Percentiles rank a stretch among this genome's conserved stretches.
These are phyloP conservation scores for Solanum chilense DNA, from an alignment of 257 asterid genomes.

Conservation along the genomic window DNA sequence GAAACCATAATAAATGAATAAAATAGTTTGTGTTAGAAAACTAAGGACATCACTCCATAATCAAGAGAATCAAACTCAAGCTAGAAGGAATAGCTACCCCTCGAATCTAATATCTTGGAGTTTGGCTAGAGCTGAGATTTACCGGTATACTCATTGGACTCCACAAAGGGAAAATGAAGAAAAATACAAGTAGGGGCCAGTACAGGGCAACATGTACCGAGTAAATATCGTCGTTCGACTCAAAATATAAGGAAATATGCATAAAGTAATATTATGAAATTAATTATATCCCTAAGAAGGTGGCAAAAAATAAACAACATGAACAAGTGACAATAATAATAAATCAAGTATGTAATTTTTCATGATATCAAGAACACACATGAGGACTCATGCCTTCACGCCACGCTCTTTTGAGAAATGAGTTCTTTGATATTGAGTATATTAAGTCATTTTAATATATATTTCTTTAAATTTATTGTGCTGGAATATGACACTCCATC, in stretches of 20 bases:
- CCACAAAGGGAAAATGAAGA: not conserved
- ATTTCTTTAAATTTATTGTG: not conserved
- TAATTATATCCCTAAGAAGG: not conserved
- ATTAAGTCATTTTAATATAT: too few relatives aligned
- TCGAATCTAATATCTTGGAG: not conserved
- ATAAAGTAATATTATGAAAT: not conserved
- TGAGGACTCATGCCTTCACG: not conserved
- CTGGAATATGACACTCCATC: not conserved
- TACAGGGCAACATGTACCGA: not conserved
- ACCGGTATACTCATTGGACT: not conserved
- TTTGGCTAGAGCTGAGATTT: not conserved
- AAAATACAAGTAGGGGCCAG: not conserved
- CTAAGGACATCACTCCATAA: not conserved
- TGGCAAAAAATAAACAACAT: not conserved
- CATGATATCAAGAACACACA: not conserved
- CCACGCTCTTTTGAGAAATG: not conserved
- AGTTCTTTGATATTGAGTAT: not conserved
- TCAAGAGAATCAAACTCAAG: not conserved
- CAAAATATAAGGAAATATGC: too few relatives aligned
- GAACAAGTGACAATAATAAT: not conserved
- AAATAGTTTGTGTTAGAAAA: too few relatives aligned
- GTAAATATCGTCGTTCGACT: not conserved
- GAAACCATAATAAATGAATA: not conserved
- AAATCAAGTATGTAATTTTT: not conserved
- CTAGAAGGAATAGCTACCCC: not conserved